A percentile compares a stretch with the other conserved stretches of the same genome.
phyloP scores from a whole-genome alignment of 257 asterid species.

The Nicotiana tomentosiformis region DNA sequence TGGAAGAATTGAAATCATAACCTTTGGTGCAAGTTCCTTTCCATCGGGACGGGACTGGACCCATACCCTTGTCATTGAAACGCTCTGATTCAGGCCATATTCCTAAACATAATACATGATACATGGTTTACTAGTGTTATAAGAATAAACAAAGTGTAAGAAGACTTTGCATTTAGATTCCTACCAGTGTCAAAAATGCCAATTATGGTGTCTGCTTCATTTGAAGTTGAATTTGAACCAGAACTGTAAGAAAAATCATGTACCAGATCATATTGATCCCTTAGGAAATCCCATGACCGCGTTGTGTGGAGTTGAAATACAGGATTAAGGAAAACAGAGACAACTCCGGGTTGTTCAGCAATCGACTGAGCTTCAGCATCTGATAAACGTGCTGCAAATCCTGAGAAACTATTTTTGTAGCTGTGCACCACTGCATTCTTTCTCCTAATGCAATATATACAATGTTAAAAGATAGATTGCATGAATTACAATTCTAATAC shows the following conservation, averaged over 20 bases:
- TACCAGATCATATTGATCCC: background rate
- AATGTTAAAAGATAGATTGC: background rate
- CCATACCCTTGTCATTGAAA: constrained; percentile 46
- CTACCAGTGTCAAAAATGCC: constrained; percentile 1
- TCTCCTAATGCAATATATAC: constrained; percentile 29
- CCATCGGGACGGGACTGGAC: constrained; percentile 60
- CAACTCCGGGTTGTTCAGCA: constrained; percentile 54
- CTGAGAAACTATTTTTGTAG: constrained; percentile 60
- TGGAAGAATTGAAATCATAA: constrained; percentile 37
- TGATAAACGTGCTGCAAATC: constrained; percentile 64
- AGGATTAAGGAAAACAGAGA: constrained; percentile 82
- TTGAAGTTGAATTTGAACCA: background rate
- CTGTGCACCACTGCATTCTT: constrained; percentile 45
- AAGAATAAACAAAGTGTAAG: background rate
- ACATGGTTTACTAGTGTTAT: no score
- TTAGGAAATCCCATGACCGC: constrained; percentile 10
- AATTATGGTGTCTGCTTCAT: constrained; percentile 1
- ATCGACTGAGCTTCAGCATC: constrained; percentile 52
- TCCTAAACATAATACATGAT: constrained; percentile 34
- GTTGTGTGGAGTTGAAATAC: constrained; percentile 48
- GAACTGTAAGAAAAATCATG: background rate
- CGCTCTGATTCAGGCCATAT: constrained; percentile 87
- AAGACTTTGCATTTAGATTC: background rate
- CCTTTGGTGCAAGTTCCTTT: constrained; percentile 73
- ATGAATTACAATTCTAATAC: no score